Base-by-base conservation (phyloP, 148 eudicot genomes). In the Cornus florida region DNA sequence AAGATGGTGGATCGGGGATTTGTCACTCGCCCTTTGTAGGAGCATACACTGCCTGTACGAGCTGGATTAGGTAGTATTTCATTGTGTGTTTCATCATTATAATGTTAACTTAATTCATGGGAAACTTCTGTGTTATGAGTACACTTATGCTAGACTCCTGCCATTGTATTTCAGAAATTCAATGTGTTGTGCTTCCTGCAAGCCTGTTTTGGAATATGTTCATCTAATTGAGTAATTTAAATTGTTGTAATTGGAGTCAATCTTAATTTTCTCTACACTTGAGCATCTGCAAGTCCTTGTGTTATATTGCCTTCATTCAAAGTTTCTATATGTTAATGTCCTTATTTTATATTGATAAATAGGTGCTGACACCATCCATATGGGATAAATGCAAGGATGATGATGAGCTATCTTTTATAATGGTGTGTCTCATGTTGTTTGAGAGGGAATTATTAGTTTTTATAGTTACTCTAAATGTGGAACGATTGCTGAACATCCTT, bases 1-100 rank as follows among this genome's bases (percentile, higher is more conserved):
- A 93, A 92, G 81, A 95, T 95, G 99, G 89, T 92, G 22, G 89
- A 81, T 59, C 80, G 91, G 74, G 97, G 93, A 24, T 93, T 93
- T 79, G 89, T 76, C 70, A 48, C 84, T 53, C 97, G 94, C 10
- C 96, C 96, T 35, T 78, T 91, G 70, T 88, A 81, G 78, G 24
- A 79, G 72, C 17, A 22, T 22, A 59, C 6, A 1, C 33, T 39
- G 23, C 56, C 23, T 62, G 66, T 11, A 59, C 1, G 23, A 62
- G 66, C 66, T 20, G 66, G 66, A 62, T 62, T 62, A n/a, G 23
- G 66, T 62, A 62, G 66, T 12, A 7, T 62, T 17, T 62, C 66
- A 4, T 62, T 62, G 1, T n/a, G 19, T 57, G 1, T 57, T 5
- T 14, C 20, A 19, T 57, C 62, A 19, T 57, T 57, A 19, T 19